A percentile compares a stretch with the other conserved stretches of the same genome.
phyloP scores from a whole-genome alignment of 202 grass and related monocot genomes.

The Brachypodium distachyon region DNA sequence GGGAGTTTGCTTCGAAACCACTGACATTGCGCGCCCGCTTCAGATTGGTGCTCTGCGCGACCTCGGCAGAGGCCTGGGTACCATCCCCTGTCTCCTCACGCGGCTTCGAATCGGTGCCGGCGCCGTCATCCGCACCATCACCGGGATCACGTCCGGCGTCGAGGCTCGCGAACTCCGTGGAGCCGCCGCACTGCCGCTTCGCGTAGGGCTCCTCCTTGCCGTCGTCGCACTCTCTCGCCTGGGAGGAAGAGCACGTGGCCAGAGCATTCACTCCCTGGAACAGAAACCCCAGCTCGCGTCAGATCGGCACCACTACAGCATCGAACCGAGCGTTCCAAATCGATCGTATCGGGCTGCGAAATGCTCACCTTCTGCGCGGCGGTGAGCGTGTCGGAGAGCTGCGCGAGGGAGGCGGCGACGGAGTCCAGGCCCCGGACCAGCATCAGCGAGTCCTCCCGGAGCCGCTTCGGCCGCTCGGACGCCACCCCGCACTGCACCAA shows the following conservation, averaged over 20 bases:
- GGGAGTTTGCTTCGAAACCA: neutral
- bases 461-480: conserved; percentile 63
- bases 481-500: conserved; percentile 35
- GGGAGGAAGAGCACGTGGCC: conserved; percentile 22
- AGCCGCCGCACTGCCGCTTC: conserved; percentile 45
- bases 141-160: neutral
- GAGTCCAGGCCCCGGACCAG: conserved; percentile 83
- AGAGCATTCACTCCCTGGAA: conserved; percentile 53
- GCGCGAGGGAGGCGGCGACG: conserved; percentile 62
- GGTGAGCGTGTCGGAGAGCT: conserved; percentile 70
- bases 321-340: neutral
- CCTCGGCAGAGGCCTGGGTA: conserved; percentile 23
- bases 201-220: conserved; percentile 40
- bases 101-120: neutral
- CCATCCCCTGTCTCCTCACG: neutral
- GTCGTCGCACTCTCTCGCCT: conserved; percentile 12
- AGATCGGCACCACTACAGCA: neutral
- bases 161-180: conserved; percentile 7
- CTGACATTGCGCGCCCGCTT: conserved; percentile 71
- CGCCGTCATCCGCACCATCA: neutral
- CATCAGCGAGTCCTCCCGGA: conserved; percentile 74
- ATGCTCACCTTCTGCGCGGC: conserved; percentile 63
- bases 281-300: neutral
- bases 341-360: too few relatives aligned
- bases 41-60: conserved; percentile 54